Conservation (phyloP, 1,284 basidiomycete species). For the Veloboletus limbatus region DNA sequence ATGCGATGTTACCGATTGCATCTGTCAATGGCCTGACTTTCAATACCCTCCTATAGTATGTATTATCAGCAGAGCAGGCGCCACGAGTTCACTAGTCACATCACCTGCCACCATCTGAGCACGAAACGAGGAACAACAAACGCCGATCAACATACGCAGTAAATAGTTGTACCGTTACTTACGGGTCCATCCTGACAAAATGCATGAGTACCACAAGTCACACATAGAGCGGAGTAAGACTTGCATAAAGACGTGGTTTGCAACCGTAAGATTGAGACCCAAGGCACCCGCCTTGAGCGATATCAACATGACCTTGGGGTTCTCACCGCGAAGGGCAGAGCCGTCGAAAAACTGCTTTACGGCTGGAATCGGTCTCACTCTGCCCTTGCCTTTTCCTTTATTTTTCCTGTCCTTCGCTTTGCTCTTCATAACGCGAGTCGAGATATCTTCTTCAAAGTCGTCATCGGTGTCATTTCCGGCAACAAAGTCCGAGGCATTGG, state of each 20-base stretch:
- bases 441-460: slow-evolving; percentile 39
- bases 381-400: slow-evolving; percentile 38
- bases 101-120: slow-evolving; percentile 68
- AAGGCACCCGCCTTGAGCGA: slow-evolving; percentile 84
- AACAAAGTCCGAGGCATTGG: slow-evolving; percentile 25
- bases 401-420: slow-evolving; percentile 36
- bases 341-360: slow-evolving; percentile 16
- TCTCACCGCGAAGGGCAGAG: slow-evolving; percentile 35
- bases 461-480: slow-evolving; percentile 37
- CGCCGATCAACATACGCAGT: slow-evolving; percentile 12
- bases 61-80: slow-evolving; percentile 11
- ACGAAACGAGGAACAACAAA: slow-evolving; percentile 1
- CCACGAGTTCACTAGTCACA: slow-evolving; percentile 8
- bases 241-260: slow-evolving; percentile 86
- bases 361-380: slow-evolving; percentile 18
- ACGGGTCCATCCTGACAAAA: slow-evolving; percentile 77
- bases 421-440: slow-evolving; percentile 27
- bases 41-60: slow-evolving; percentile 73
- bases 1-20: slow-evolving; percentile 49
- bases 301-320: slow-evolving; percentile 81
- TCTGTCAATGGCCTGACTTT: slow-evolving; percentile 86
- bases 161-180: slow-evolving; percentile 33
- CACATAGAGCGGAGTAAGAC: slow-evolving; percentile 29
- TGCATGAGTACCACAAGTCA: slow-evolving; percentile 4
- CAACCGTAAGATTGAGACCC: slow-evolving; percentile 85